phyloP scores from a whole-genome alignment of 2,329 filamentous ascomycete species.

The Pseudocercospora fijiensis region DNA sequence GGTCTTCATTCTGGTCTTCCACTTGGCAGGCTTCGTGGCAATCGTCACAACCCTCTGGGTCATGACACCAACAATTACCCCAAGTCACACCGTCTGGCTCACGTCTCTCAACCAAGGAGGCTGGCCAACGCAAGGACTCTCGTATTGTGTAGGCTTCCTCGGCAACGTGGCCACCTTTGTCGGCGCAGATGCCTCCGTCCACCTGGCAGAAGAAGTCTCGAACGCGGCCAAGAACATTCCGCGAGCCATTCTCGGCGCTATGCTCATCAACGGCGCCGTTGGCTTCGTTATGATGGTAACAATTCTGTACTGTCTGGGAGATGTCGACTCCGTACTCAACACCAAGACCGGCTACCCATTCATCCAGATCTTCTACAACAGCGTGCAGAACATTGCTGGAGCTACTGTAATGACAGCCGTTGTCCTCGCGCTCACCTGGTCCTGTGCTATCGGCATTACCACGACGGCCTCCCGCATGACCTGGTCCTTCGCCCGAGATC shows the following conservation, averaged over 20 bases:
- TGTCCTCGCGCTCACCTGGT: constrained; percentile 40
- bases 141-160: constrained; percentile 39
- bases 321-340: constrained; percentile 43
- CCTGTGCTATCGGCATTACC: constrained; percentile 39
- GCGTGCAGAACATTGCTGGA: constrained; percentile 45
- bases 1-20: constrained; percentile 46
- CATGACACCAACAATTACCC: constrained; percentile 31
- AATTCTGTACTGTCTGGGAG: constrained; percentile 46
- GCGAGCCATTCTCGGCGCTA: constrained; percentile 49
- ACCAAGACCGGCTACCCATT: constrained; percentile 51
- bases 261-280: constrained; percentile 49
- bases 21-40: constrained; percentile 55
- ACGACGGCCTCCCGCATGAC: constrained; percentile 45
- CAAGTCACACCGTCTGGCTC: constrained; percentile 34
- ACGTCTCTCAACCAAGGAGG: constrained; percentile 36
- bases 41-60: constrained; percentile 49
- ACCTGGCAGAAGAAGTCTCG: constrained; percentile 54
- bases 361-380: constrained; percentile 52
- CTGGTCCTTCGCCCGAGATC: constrained; percentile 46
- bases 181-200: constrained; percentile 46
- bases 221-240: constrained; percentile 51
- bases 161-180: constrained; percentile 40
- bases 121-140: constrained; percentile 39
- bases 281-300: constrained; percentile 49
- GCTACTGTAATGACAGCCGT: constrained; percentile 51